Percentiles rank a stretch among this genome's conserved stretches.
These are phyloP conservation scores for Solanum chmielewskii DNA, from an alignment of 257 asterid genomes.

Conservation along the genomic window DNA sequence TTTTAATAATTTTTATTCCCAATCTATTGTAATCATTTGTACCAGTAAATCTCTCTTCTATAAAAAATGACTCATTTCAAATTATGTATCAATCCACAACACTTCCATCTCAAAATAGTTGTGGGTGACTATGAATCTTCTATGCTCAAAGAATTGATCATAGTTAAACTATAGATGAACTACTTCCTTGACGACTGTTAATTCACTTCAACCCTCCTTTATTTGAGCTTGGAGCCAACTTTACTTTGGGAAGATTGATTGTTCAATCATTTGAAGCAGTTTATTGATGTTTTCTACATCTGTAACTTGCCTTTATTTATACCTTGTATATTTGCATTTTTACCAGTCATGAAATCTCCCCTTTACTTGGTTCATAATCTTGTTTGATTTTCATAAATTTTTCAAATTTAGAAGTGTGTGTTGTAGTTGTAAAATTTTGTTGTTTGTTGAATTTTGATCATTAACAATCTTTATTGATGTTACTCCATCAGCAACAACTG, in stretches of 20 bases:
- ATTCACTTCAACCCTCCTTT: not conserved
- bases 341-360: not conserved
- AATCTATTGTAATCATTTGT: not conserved
- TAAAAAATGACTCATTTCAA: not conserved
- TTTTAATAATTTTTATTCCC: not conserved
- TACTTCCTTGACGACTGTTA: not conserved
- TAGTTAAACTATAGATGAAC: not conserved
- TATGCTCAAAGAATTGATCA: not conserved
- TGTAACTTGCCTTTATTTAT: not conserved
- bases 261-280: not conserved
- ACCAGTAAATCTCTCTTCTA: not conserved
- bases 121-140: not conserved
- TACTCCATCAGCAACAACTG: not conserved
- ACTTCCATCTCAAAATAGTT: not conserved
- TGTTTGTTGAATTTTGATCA: not conserved
- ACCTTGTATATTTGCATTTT: not conserved
- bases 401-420: not conserved
- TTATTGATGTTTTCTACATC: not conserved
- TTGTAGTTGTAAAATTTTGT: not conserved
- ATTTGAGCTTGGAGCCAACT: not conserved
- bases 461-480: not conserved
- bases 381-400: not conserved
- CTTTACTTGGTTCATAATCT: not conserved
- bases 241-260: not conserved
- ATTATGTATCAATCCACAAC: not conserved